These are phyloP conservation scores for Calocera cornea DNA, from an alignment of 768 basidiomycete genomes.

Conservation along the genomic window DNA sequence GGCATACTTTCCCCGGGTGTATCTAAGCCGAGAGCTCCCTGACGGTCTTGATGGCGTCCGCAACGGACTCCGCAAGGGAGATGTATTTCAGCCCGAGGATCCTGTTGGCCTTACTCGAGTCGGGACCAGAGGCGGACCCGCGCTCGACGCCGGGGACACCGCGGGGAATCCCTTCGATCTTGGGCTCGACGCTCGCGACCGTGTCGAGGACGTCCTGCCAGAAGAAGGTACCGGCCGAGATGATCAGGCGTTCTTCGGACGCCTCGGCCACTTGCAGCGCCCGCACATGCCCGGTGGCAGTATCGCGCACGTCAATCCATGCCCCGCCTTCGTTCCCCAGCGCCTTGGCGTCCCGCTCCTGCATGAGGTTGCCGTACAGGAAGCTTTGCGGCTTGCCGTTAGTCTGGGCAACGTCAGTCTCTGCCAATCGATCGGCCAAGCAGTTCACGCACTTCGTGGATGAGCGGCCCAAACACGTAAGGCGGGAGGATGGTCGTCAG, in stretches of 20 bases:
- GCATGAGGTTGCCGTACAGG: neutral
- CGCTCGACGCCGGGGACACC: neutral
- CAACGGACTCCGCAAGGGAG: neutral
- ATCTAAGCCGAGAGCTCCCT: neutral
- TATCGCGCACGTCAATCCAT: slow-evolving; percentile 11
- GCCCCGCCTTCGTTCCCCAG: neutral
- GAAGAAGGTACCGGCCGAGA: neutral
- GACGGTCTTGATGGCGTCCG: neutral
- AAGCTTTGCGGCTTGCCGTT: neutral
- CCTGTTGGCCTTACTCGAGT: neutral
- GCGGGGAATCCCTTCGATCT: neutral
- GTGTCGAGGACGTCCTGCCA: slow-evolving; percentile 9
- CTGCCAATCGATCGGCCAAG: neutral
- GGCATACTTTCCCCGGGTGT: neutral
- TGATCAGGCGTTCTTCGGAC: slow-evolving; percentile 8
- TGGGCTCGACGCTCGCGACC: neutral
- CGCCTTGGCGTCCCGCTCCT: neutral
- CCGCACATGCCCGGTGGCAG: slow-evolving; percentile 8
- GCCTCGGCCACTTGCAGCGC: slow-evolving; percentile 4
- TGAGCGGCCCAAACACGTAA: neutral
- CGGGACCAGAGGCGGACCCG: neutral
- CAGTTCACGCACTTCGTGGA: neutral
- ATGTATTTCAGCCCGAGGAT: neutral
- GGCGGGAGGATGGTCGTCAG: neutral
- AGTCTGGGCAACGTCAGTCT: neutral